Evolutionary conservation across 2,329 filamentous ascomycete genomes (phyloP), one percentile per base, ranked within the genome.

Genomic region (Hypoxylon sp.): DNA sequence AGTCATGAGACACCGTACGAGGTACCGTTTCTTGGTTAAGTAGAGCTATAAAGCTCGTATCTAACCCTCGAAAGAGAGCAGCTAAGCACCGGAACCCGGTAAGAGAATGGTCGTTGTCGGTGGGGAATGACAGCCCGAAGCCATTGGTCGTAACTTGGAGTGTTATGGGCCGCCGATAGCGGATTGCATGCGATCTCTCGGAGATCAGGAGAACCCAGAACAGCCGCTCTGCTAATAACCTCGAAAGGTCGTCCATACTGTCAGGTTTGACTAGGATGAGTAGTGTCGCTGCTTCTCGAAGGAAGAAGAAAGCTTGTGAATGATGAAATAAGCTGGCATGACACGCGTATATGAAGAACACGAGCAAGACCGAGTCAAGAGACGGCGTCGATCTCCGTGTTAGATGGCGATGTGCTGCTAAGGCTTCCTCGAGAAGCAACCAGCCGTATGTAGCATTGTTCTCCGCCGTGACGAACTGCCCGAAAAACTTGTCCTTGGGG

Each of bases 161-260:
- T 0, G 82, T 84, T 40, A 82, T 80, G 4, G 82, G 82, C 0
- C 82, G 78, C 1, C 81, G 77, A 68, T 84, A 84, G 13, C 82
- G 79, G 37, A 84, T 83, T 3, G 81, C 82, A 64, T 84, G 82
- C 0, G 81, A 83, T 14, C 82, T 70, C 66, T 84, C 82, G 3
- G 82, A 84, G 10, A 83, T 76, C 3, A 84, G 73, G 0, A 83
- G 68, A 1, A 84, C 81, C 82, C 82, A 84, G 71, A 83, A 84
- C 1, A 84, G 76, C 3, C 81, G 73, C 46, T 78, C 74, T 0
- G 77, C 75, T n/a, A 84, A 68, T 0, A 66, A 64, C 1, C 65
- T 70, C 8, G 73, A 71, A 1, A 61, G 35, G 2, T 65, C 56
- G 42, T 75, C 68, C 8, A 80, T 75, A 7, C 73, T 72, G 2